Evolutionary conservation across 2,329 filamentous ascomycete species (phyloP).

Genomic region (Pseudogymnoascus sp.): DNA sequence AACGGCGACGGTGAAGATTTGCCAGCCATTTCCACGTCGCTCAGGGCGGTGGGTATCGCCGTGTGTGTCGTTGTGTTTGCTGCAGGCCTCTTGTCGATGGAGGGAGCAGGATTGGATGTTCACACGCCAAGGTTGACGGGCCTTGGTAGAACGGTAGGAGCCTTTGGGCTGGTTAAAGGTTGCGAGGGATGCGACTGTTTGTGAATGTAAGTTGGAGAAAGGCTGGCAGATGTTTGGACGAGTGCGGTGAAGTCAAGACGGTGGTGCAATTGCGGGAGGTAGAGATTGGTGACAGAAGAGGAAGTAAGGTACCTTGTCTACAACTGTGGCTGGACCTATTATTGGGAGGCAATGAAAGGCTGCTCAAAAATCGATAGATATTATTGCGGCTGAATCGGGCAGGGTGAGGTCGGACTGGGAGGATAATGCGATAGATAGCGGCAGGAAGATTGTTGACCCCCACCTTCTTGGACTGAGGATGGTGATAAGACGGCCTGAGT

Average conservation of each 20-base stretch:
- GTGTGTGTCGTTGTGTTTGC: not conserved
- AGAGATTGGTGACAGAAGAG: not conserved
- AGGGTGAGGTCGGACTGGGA: not conserved
- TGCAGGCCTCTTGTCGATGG: not conserved
- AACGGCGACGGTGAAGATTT: not conserved
- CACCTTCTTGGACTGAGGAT: not conserved
- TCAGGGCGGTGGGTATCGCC: not conserved
- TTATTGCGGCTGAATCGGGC: not conserved
- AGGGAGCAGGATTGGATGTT: not conserved
- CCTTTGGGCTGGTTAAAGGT: not conserved
- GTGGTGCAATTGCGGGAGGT: not conserved
- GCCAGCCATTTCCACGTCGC: not conserved
- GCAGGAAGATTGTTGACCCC: not conserved
- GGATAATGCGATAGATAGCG: not conserved
- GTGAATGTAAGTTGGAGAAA: not conserved
- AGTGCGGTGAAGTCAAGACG: not conserved
- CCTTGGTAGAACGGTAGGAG: not conserved
- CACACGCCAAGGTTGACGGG: not conserved
- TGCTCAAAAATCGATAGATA: not conserved
- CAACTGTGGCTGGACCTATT: not conserved
- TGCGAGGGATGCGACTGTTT: not conserved
- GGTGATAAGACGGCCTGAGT: not conserved
- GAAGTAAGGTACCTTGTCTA: not conserved
- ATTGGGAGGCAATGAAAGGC: not conserved
- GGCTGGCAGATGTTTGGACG: not conserved